phyloP scores from a whole-genome alignment of 2,329 filamentous ascomycete genomes.

The Cryphonectria parasitica region DNA sequence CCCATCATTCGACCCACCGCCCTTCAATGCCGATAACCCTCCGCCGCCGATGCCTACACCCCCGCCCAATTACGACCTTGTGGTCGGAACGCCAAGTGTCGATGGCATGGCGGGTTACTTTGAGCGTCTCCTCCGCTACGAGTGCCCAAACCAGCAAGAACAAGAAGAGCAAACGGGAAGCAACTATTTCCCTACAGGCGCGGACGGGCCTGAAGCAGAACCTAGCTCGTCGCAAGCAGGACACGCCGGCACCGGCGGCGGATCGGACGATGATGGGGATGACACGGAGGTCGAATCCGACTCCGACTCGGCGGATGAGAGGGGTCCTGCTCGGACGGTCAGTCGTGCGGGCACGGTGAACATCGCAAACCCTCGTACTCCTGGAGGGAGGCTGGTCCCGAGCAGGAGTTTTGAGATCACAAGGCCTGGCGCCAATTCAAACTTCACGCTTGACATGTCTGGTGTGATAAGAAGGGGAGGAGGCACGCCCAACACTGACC shows the following conservation, averaged over 20 bases:
- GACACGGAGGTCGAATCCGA: conserved; percentile 43
- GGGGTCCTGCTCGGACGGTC: conserved; percentile 46
- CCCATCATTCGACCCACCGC: conserved; percentile 86
- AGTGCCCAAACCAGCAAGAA: conserved; percentile 40
- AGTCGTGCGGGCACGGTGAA: conserved; percentile 60
- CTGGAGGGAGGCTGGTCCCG: conserved; percentile 55
- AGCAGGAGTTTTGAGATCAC: conserved; percentile 62
- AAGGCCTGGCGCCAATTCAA: conserved; percentile 43
- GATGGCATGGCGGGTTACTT: conserved; percentile 86
- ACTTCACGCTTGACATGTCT: conserved; percentile 39
- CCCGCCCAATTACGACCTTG: conserved; percentile 81
- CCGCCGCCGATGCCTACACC: conserved; percentile 73
- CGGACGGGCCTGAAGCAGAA: conserved; percentile 12
- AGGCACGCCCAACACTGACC: background rate
- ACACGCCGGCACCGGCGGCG: background rate
- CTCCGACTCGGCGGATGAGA: conserved; percentile 38
- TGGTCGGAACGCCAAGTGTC: conserved; percentile 71
- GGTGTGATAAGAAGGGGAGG: conserved; percentile 33
- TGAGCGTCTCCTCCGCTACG: conserved; percentile 73
- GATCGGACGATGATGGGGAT: conserved; percentile 43
- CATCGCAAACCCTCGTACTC: conserved; percentile 60
- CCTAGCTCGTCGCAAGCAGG: background rate
- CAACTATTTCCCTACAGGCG: conserved; percentile 19
- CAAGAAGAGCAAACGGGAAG: background rate
- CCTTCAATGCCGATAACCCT: conserved; percentile 80